These are phyloP conservation scores for Penicillium salamii DNA, from an alignment of 495 filamentous ascomycete genomes.

Conservation along the genomic window DNA sequence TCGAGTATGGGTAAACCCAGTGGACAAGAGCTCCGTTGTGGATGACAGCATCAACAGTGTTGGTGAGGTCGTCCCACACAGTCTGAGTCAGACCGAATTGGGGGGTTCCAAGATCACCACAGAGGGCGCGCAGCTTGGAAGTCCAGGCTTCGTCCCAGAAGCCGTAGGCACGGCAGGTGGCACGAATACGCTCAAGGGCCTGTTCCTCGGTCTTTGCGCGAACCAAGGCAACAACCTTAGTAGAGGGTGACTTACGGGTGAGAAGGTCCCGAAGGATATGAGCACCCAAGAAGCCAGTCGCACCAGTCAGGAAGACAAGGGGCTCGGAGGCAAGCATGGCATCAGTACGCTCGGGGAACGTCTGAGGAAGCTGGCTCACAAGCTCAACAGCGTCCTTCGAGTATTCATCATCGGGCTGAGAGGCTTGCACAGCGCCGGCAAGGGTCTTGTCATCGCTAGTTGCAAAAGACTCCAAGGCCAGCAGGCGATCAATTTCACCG, in stretches of 20 bases:
- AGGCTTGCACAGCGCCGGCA: slow-evolving; percentile 17
- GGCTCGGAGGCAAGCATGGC: slow-evolving; percentile 31
- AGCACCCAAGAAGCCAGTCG: slow-evolving; percentile 86
- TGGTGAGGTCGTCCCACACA: slow-evolving; percentile 60
- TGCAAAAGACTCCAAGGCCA: slow-evolving; percentile 37
- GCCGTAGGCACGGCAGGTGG: slow-evolving; percentile 59
- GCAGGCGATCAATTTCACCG: slow-evolving; percentile 66
- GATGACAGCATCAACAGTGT: slow-evolving; percentile 73
- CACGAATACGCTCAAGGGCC: slow-evolving; percentile 49
- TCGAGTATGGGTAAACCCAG: slow-evolving; percentile 80
- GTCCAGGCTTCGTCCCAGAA: slow-evolving; percentile 76
- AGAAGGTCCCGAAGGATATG: slow-evolving; percentile 77
- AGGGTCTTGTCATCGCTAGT: slow-evolving; percentile 29
- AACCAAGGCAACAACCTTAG: slow-evolving; percentile 76
- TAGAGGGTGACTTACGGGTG: slow-evolving; percentile 48
- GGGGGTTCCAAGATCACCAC: slow-evolving; percentile 70
- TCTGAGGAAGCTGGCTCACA: slow-evolving; percentile 44
- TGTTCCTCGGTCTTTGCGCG: slow-evolving; percentile 57
- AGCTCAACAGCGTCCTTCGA: slow-evolving; percentile 64
- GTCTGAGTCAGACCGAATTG: slow-evolving; percentile 65
- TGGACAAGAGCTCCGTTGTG: slow-evolving; percentile 90
- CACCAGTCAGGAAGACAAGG: slow-evolving; percentile 83
- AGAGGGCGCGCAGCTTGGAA: slow-evolving; percentile 58
- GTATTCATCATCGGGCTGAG: slow-evolving; percentile 55
- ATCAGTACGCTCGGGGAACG: slow-evolving; percentile 27